Evolutionary conservation across 768 basidiomycete genomes (phyloP).

Genomic region (Kwoniella newhampshirensis): DNA sequence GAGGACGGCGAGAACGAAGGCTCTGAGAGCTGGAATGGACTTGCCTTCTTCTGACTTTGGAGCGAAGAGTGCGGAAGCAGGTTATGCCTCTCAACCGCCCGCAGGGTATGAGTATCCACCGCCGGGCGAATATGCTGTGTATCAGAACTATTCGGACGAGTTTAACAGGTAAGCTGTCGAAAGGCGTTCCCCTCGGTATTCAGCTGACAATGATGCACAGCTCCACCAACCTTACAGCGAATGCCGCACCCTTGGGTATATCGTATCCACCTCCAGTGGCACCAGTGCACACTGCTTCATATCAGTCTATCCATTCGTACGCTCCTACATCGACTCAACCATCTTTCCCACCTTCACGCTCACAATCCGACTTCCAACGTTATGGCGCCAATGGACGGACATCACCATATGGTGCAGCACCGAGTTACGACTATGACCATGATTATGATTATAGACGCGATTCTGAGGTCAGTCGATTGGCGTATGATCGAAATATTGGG

Average conservation of each 20-base stretch:
- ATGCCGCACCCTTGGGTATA: conserved; percentile 40
- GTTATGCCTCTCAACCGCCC: neutral
- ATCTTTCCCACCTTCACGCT: conserved; percentile 9
- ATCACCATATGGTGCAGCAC: conserved; percentile 6
- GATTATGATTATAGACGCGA: neutral
- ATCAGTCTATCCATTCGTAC: too few species aligned
- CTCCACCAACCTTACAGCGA: conserved; percentile 31
- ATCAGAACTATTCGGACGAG: conserved; percentile 24
- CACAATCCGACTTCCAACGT: conserved; percentile 4
- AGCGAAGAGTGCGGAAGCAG: neutral
- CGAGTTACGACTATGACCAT: neutral
- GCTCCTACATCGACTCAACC: neutral
- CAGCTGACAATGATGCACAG: conserved; percentile 14
- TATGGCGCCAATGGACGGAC: neutral
- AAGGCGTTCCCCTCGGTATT: neutral
- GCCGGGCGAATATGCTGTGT: conserved; percentile 7
- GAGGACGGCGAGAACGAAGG: conserved; percentile 5
- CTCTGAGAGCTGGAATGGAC: conserved; percentile 1
- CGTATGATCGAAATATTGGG: conserved; percentile 6
- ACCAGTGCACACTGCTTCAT: neutral
- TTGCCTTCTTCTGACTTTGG: neutral
- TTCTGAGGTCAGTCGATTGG: conserved; percentile 11
- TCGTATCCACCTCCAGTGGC: conserved; percentile 40
- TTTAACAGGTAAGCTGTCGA: conserved; percentile 27
- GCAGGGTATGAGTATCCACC: conserved; percentile 18